Conservation (phyloP, 345 rosid species). For the Limnanthes douglasii region DNA sequence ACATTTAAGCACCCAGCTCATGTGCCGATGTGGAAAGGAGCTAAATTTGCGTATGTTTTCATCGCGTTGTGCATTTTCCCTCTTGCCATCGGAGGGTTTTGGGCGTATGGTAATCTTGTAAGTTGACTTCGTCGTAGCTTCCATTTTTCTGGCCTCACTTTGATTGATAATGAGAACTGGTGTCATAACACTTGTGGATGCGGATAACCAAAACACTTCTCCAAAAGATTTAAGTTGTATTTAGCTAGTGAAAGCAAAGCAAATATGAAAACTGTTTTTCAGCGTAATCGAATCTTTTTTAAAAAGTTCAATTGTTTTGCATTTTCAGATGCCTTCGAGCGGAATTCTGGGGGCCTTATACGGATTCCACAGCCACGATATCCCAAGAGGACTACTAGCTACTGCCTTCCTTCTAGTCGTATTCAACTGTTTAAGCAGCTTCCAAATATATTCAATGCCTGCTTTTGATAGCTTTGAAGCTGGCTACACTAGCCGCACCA, state of each 20-base stretch:
- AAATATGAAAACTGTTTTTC: neutral
- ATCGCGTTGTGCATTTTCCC: constrained; percentile 86
- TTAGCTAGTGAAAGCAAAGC: neutral
- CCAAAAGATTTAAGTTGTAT: no score
- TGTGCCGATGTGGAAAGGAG: constrained; percentile 99
- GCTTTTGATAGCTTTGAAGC: constrained; percentile 95
- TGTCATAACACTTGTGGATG: no score
- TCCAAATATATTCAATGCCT: constrained; percentile 95
- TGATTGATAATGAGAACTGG: no score
- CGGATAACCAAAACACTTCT: no score
- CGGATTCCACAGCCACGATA: constrained; percentile 79
- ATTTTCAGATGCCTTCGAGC: constrained; percentile 71
- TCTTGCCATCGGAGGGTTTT: constrained; percentile 83
- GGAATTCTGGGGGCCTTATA: constrained; percentile 80
- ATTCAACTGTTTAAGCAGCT: constrained; percentile 82
- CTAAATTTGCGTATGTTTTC: constrained; percentile 82
- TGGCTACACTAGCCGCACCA: constrained; percentile 86
- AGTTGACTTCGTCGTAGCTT: constrained; percentile 9
- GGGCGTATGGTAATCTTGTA: constrained; percentile 97
- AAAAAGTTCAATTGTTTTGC: neutral
- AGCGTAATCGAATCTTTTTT: neutral
- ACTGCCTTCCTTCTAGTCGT: constrained; percentile 80
- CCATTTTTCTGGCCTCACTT: neutral
- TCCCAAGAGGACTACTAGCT: constrained; percentile 81
- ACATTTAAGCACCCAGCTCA: constrained; percentile 96